Base-by-base conservation (phyloP, 2,329 filamentous ascomycete genomes). In the Fusarium zealandicum region DNA sequence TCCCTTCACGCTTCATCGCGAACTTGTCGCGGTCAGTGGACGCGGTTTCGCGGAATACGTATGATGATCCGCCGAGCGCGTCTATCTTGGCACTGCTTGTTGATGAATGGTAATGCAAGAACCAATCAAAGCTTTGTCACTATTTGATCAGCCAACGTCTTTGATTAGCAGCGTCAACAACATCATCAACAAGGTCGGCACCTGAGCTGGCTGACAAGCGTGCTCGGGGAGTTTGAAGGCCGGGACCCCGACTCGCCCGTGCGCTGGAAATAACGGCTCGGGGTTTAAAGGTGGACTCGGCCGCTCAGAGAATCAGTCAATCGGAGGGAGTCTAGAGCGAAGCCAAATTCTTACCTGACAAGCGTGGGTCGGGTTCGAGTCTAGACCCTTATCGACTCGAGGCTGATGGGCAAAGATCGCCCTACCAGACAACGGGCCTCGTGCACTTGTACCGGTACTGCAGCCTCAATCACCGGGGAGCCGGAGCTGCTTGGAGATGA, bases 201-300 rank as follows among this genome's bases (percentile, higher is more conserved):
- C 6, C 22, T 25, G 22, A 25, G 22, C 22, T 3, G 22, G 7
- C 20, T n/a, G n/a, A n/a, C 22, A 25, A 8, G 22, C 22, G 22
- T 20, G 20, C 14, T 47, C 45, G 46, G 59, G 32, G 35, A 51
- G 33, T 59, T 51, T 55, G 40, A 36, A 27, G 31, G 25, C 50
- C 30, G 54, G 38, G 32, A 61, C 42, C 18, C 38, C 37, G 41
- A 49, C 39, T 38, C 28, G 22, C 17, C 59, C 46, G 51, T 56
- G 54, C 40, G 38, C 55, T 49, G 59, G 59, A 39, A 62, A 62
- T 62, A 62, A 59, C 32, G 25, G 16, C 6, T 39, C 50, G 35
- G 59, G 33, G 14, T 53, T 20, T 37, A 48, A 13, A 2, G 32
- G 46, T 28, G 32, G 35, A 14, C 38, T 22, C 36, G 30, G 35